Evolutionary conservation across 2,329 filamentous ascomycete species (phyloP), one percentile per base, ranked within the genome.

Genomic region (Cladorrhinum sp.): DNA sequence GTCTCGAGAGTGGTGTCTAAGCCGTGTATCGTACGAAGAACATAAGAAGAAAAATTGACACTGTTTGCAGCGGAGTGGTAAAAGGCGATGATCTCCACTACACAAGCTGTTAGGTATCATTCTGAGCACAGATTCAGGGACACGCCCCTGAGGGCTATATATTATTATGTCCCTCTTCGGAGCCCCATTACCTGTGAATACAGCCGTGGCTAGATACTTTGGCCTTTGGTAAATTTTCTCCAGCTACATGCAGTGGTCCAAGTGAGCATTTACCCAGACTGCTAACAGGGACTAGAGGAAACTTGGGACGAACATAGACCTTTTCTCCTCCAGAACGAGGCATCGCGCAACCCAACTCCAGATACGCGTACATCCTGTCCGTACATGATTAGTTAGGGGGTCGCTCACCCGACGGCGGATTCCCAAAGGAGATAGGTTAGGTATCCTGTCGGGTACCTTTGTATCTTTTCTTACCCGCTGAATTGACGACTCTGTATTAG

Each of bases 11-110:
- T 41, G 3, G 52, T 55, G 27, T 36, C 25, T 32, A 55, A 20
- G 16, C 52, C 52, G 18, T 55, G 25, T 2, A 55, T 22, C 16
- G 24, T 24, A 18, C 52, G 52, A 41, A 55, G 52, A 25, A 55
- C 12, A 55, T 55, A 55, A 18, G 52, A 55, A 16, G 25, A 18
- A 41, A 36, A 55, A 16, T 55, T 55, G 52, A 55, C 29, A 24
- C 52, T 55, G 52, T 55, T 55, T 36, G 52, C 52, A 32, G 52
- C 52, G 7, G 52, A 41, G 10, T 55, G 52, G n/a, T 36, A 16
- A 41, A 55, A 55, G 12, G 25, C 3, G 3, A 55, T 55, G 52
- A 55, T 36, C 6, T 55, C 52, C 8, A 55, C 52, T 55, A 22
- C 12, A 6, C 9, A 18, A 18, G 38, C 10, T 18, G 18, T 27